Conservation (phyloP, 441 rosid species). For the Erodium trifolium region DNA sequence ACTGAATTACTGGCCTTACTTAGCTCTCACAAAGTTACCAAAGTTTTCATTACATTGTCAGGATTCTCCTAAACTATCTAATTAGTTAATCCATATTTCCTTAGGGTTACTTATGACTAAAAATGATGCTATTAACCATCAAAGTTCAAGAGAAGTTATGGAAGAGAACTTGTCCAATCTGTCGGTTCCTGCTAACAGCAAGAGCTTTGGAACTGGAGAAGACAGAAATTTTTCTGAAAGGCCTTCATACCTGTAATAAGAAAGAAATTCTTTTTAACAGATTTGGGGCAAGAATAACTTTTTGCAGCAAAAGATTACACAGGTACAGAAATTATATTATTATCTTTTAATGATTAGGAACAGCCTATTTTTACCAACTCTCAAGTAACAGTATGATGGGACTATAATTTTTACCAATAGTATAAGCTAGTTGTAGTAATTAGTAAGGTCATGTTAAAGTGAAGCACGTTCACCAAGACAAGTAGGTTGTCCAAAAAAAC, state of each 20-base stretch:
- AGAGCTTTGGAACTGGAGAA: conserved; percentile 73
- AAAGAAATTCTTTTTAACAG: background rate
- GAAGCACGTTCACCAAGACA: too few relatives aligned
- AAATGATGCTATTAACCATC: background rate
- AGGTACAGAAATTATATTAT: too few relatives aligned
- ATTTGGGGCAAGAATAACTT: too few relatives aligned
- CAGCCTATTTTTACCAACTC: background rate
- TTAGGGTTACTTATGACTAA: background rate
- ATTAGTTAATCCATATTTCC: background rate
- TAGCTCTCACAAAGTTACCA: too few relatives aligned
- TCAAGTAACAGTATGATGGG: too few relatives aligned
- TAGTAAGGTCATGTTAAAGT: too few relatives aligned
- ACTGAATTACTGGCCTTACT: background rate
- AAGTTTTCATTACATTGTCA: background rate
- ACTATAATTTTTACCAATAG: too few relatives aligned
- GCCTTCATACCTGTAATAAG: conserved; percentile 76
- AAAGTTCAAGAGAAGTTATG: conserved; percentile 6
- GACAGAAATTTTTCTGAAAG: conserved; percentile 84
- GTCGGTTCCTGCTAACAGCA: conserved; percentile 87
- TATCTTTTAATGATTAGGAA: background rate
- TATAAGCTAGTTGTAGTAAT: too few relatives aligned
- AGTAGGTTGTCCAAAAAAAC: too few relatives aligned
- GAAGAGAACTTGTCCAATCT: conserved; percentile 67
- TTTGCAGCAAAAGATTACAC: too few relatives aligned
- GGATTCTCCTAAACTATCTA: background rate